phyloP scores from a whole-genome alignment of 2,329 filamentous ascomycete species.

The Elsinoe ampelina region DNA sequence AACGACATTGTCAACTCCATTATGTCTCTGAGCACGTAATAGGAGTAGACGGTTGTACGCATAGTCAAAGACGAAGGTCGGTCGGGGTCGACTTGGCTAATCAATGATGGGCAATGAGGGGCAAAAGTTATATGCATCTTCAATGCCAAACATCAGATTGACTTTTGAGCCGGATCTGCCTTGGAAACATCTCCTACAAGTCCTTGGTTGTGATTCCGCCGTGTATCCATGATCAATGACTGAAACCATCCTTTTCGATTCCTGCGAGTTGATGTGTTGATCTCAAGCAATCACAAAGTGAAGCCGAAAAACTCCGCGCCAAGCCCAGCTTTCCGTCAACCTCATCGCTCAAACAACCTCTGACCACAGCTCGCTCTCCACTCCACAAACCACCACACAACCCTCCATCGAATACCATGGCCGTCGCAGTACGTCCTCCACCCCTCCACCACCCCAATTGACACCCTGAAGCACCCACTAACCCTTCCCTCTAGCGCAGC shows the following conservation, averaged over 20 bases:
- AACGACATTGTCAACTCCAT: slow-evolving; percentile 99
- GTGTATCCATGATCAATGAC: too few relatives aligned
- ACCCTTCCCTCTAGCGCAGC: slow-evolving; percentile 60
- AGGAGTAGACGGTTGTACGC: background rate
- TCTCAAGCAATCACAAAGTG: background rate
- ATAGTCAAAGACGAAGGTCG: background rate
- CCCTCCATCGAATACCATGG: slow-evolving; percentile 51
- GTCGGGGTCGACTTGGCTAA: background rate
- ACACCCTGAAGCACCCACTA: background rate
- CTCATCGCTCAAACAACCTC: slow-evolving; percentile 16
- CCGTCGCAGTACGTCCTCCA: slow-evolving; percentile 50
- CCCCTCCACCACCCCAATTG: slow-evolving; percentile 3
- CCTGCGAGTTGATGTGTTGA: background rate
- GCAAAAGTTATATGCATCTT: slow-evolving; percentile 7
- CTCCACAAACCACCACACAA: slow-evolving; percentile 40
- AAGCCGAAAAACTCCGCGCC: slow-evolving; percentile 10
- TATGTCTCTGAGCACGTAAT: slow-evolving; percentile 70
- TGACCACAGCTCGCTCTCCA: slow-evolving; percentile 14
- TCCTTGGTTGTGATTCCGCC: too few relatives aligned
- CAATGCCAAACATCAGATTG: background rate
- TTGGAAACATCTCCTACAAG: too few relatives aligned
- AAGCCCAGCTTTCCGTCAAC: slow-evolving; percentile 13
- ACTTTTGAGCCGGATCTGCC: background rate
- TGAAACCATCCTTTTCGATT: background rate
- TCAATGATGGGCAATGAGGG: background rate